Percentiles rank a stretch among this genome's conserved stretches.
Conservation (phyloP, 805 yeast species). For the Barnettozyma sucrosica region DNA sequence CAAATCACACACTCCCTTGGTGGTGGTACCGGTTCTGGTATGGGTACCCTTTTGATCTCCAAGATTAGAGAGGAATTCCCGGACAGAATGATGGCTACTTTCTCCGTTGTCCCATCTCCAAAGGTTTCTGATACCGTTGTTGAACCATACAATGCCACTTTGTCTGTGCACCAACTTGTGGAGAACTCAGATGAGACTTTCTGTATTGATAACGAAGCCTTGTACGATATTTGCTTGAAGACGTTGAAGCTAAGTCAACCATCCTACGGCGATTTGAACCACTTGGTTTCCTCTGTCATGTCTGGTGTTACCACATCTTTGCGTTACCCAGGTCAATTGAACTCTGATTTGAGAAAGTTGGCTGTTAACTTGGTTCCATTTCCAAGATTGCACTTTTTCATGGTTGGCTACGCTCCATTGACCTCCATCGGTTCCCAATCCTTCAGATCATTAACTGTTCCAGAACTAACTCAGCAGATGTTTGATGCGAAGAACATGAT, state of each 20-base stretch:
- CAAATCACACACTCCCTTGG: constrained; percentile 95
- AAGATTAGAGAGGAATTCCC: constrained; percentile 91
- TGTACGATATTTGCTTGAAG: constrained; percentile 96
- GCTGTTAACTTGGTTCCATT: constrained; percentile 98
- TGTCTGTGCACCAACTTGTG: constrained; percentile 93
- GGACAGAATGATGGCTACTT: constrained; percentile 94
- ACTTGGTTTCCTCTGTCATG: constrained; percentile 93
- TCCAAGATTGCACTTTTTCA: constrained; percentile 99
- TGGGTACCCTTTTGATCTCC: constrained; percentile 89
- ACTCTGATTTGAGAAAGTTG: constrained; percentile 96
- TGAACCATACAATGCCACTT: constrained; percentile 96
- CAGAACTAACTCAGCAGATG: constrained; percentile 95
- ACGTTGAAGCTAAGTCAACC: constrained; percentile 92
- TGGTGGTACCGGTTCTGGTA: constrained; percentile 99
- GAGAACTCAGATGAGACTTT: constrained; percentile 99
- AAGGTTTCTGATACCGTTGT: constrained; percentile 96
- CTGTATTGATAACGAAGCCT: constrained; percentile 98
- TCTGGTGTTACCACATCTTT: constrained; percentile 96
- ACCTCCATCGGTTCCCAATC: constrained; percentile 83
- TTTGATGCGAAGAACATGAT: constrained; percentile 98
- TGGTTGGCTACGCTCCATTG: constrained; percentile 96
- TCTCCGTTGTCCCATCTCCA: constrained; percentile 98
- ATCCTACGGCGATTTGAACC: constrained; percentile 76
- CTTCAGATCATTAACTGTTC: constrained; percentile 92
- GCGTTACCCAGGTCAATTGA: constrained; percentile 95